phyloP scores from a whole-genome alignment of 257 asterid species.

The Anisodus tanguticus region DNA sequence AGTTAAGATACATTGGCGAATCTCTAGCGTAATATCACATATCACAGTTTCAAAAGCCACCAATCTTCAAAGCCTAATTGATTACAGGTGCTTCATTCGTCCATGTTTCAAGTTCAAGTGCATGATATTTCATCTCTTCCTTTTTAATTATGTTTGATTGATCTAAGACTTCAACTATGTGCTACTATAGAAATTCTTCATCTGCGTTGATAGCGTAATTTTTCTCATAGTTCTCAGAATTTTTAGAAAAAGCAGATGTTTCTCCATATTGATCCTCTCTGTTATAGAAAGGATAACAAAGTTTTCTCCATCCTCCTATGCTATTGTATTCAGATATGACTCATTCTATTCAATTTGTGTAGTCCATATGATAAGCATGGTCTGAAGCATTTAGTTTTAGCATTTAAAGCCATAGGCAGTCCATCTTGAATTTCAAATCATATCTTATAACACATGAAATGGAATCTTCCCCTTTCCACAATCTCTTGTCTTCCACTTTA shows the following conservation, averaged over 20 bases:
- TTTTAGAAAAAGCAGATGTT: not conserved
- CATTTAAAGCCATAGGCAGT: not conserved
- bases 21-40: not conserved
- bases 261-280: not conserved
- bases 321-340: not conserved
- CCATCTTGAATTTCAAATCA: not conserved
- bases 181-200: not conserved
- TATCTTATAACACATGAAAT: not conserved
- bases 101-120: not conserved
- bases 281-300: not conserved
- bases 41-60: not conserved
- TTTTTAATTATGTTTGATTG: not conserved
- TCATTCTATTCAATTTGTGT: not conserved
- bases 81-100: not conserved
- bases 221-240: not conserved
- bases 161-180: not conserved
- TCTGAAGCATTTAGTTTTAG: not conserved
- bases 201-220: not conserved
- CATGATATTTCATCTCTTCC: not conserved
- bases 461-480: not conserved
- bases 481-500: not conserved
- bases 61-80: not conserved
- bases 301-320: not conserved
- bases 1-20: not conserved
- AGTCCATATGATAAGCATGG: not conserved